A percentile compares a stretch with the other conserved stretches of the same genome.
Evolutionary conservation across 345 rosid genomes (phyloP).

Genomic region (Theobroma cacao): DNA sequence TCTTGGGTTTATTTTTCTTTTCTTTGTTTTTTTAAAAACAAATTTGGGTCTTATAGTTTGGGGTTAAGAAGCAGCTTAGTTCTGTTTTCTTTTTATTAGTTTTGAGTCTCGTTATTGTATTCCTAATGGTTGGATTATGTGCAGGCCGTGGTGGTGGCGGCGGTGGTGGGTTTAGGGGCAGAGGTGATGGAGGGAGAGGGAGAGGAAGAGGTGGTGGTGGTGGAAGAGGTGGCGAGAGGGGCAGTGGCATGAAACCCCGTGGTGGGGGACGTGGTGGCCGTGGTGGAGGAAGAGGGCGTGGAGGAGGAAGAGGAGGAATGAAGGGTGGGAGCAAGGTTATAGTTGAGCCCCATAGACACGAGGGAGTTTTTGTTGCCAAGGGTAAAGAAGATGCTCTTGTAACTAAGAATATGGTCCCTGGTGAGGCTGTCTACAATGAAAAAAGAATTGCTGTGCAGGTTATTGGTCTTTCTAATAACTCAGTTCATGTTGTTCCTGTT

Average conservation of each 20-base stretch:
- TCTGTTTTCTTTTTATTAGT: neutral
- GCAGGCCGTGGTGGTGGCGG: constrained; percentile 52
- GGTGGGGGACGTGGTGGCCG: constrained; percentile 42
- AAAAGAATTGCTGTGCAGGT: constrained; percentile 92
- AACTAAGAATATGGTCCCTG: constrained; percentile 87
- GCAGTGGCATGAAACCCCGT: constrained; percentile 33
- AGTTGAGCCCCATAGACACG: constrained; percentile 88
- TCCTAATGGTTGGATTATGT: neutral
- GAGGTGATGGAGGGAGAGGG: constrained; percentile 41
- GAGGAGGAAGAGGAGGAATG: constrained; percentile 74
- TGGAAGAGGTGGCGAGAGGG: constrained; percentile 39
- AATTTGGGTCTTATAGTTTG: neutral
- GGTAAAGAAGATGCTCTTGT: constrained; percentile 95
- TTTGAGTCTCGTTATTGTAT: neutral
- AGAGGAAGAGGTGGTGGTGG: constrained; percentile 45
- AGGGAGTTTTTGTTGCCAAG: constrained; percentile 81
- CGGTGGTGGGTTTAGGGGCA: constrained; percentile 38
- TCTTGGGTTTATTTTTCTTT: neutral
- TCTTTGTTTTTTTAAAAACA: neutral
- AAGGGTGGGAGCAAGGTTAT: constrained; percentile 84
- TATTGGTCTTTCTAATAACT: neutral
- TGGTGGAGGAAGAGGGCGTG: constrained; percentile 43
- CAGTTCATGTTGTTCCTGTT: neutral
- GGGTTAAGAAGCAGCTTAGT: neutral
- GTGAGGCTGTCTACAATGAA: constrained; percentile 94